Evolutionary conservation across 2,329 filamentous ascomycete species (phyloP), one percentile per base, ranked within the genome.

Genomic region (Penicillium psychrosexuale): DNA sequence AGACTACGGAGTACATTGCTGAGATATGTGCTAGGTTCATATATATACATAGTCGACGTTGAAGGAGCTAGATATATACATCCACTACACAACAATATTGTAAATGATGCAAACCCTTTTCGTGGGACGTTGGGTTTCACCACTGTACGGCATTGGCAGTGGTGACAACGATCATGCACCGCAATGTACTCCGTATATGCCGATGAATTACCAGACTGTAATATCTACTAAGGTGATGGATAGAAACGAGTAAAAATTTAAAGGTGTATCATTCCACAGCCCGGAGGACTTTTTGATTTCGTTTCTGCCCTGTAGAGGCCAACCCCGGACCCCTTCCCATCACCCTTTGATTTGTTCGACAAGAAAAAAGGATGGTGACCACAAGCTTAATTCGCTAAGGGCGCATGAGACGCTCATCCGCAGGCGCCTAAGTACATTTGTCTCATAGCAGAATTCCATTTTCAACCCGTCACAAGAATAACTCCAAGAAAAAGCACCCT

Each of bases 401-500:
- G 70, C 67, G 66, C 64, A 69, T 66, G 69, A 67, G 62, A 67
- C 66, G 64, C 61, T 68, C 62, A 65, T 73, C 69, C 68, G 65
- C 68, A 69, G 64, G 71, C 71, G 70, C 68, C 71, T 73, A 73
- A 65, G 67, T 73, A 73, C 71, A 72, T 71, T 65, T 70, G 66
- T 72, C 70, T 73, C 71, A 70, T 72, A 72, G 69, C 67, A 71
- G 65, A 69, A 71, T 59, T 70, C 66, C 66, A 69, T 70, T 71
- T 69, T 72, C 66, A 71, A 70, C 69, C 69, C 70, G 65, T 71
- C 67, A 75, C 69, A 75, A 75, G 72, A 71, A 80, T 81, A 85
- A 86, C 84, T 84, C 84, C 83, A 82, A 82, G 68, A 66, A 64
- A 69, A 63, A 69, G 63, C 74, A 78, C 80, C 78, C 79, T 82